Evolutionary conservation across 768 basidiomycete species (phyloP).

Genomic region (Sarcodon aspratus): DNA sequence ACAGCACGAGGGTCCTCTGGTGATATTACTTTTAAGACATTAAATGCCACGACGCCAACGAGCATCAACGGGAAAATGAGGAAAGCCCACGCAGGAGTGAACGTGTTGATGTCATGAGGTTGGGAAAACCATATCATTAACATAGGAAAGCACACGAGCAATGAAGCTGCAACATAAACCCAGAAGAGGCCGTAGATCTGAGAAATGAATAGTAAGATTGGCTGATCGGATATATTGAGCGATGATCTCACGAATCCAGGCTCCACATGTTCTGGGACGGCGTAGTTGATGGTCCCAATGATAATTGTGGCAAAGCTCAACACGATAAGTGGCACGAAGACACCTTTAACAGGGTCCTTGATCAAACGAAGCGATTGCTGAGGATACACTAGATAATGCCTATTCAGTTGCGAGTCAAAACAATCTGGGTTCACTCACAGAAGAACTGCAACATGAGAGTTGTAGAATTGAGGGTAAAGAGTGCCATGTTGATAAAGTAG

Average conservation of each 20-base stretch:
- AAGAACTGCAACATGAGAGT: slow-evolving; percentile 32
- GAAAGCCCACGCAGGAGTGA: slow-evolving; percentile 25
- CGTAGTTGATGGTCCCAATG: slow-evolving; percentile 36
- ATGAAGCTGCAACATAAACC: slow-evolving; percentile 26
- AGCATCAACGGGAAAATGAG: slow-evolving; percentile 30
- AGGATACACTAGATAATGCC: slow-evolving; percentile 27
- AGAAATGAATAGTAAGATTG: slow-evolving; percentile 8
- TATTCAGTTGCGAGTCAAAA: not conserved
- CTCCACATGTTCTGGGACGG: not conserved
- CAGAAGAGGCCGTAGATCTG: slow-evolving; percentile 33
- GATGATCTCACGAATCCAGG: too few species aligned
- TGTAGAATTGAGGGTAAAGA: slow-evolving; percentile 30
- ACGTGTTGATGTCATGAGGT: slow-evolving; percentile 30
- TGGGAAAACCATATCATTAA: slow-evolving; percentile 38
- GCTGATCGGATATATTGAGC: too few species aligned
- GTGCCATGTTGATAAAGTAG: slow-evolving; percentile 32
- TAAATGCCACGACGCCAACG: slow-evolving; percentile 34
- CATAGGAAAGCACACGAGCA: slow-evolving; percentile 33
- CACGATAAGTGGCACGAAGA: slow-evolving; percentile 30
- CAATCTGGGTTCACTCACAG: slow-evolving; percentile 15
- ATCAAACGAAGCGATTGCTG: slow-evolving; percentile 28
- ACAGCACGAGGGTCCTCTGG: slow-evolving; percentile 23
- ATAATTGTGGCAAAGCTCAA: slow-evolving; percentile 39
- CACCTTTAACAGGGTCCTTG: slow-evolving; percentile 32
- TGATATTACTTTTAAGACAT: slow-evolving; percentile 26